phyloP scores from a whole-genome alignment of 164 flowering plant genomes.

The Annona cherimola region DNA sequence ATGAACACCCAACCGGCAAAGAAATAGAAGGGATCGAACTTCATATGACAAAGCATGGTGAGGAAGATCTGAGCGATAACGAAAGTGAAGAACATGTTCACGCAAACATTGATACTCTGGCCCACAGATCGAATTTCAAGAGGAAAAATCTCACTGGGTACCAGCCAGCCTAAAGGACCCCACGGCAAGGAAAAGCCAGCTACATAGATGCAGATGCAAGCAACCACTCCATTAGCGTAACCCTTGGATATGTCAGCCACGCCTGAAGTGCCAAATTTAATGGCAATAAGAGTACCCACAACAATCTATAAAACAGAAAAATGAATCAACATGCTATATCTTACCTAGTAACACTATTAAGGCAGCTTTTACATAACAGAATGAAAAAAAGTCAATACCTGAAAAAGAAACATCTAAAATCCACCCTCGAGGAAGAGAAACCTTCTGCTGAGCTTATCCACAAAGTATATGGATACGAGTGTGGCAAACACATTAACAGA shows the following conservation, averaged over 20 bases:
- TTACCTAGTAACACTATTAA: neutral
- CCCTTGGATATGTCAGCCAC: neutral
- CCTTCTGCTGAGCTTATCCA: too few species aligned
- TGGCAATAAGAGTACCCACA: neutral
- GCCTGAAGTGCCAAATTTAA: neutral
- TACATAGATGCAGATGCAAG: slow-evolving; percentile 8
- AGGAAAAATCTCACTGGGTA: slow-evolving; percentile 86
- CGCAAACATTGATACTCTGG: slow-evolving; percentile 2
- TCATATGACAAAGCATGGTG: slow-evolving; percentile 32
- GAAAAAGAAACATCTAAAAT: too few species aligned
- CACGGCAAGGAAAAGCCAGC: slow-evolving; percentile 6
- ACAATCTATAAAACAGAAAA: neutral
- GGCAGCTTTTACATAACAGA: neutral
- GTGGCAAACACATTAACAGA: too few species aligned
- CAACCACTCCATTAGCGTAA: neutral
- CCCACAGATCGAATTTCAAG: slow-evolving; percentile 41
- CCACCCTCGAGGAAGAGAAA: too few species aligned
- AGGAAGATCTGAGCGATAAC: slow-evolving; percentile 6
- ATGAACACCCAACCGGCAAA: slow-evolving; percentile 31
- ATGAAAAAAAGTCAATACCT: too few species aligned
- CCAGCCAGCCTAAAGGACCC: slow-evolving; percentile 24
- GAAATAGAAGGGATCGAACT: slow-evolving; percentile 77
- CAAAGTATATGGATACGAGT: too few species aligned
- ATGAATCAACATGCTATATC: neutral
- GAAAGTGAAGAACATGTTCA: slow-evolving; percentile 78